These are phyloP conservation scores for Candida montana DNA, from an alignment of 805 yeast species.

Conservation along the genomic window DNA sequence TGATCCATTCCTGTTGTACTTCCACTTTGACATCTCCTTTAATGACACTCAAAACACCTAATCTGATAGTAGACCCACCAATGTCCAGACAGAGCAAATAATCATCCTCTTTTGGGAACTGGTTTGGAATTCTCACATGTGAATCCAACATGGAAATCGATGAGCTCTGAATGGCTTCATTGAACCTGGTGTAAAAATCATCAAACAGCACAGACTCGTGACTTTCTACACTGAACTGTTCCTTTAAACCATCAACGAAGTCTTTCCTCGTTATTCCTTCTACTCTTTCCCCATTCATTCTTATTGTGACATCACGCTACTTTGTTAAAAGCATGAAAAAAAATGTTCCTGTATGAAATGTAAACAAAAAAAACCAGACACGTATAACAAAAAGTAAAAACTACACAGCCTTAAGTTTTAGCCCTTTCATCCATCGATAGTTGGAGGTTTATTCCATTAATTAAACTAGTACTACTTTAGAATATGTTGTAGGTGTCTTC, in stretches of 20 bases:
- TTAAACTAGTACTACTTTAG: too few relatives aligned
- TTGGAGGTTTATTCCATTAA: too few relatives aligned
- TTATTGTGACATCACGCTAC: too few relatives aligned
- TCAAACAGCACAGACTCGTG: neutral
- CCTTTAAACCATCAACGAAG: neutral
- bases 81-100: conserved; percentile 38
- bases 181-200: neutral
- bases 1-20: conserved; percentile 11
- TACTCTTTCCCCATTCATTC: too few relatives aligned
- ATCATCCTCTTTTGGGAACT: neutral
- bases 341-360: too few relatives aligned
- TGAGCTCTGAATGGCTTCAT: neutral
- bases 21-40: neutral
- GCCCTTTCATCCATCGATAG: too few relatives aligned
- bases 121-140: conserved; percentile 3
- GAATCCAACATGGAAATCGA: conserved; percentile 15
- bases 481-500: too few relatives aligned
- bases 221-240: neutral
- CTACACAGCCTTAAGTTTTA: too few relatives aligned
- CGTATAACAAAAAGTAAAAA: too few relatives aligned
- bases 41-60: conserved; percentile 21
- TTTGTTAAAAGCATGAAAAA: too few relatives aligned
- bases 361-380: too few relatives aligned
- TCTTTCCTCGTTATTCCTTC: neutral
- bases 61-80: conserved; percentile 52